Conservation (phyloP, 2,329 filamentous ascomycete genomes). For the Aureobasidium uvarum region DNA sequence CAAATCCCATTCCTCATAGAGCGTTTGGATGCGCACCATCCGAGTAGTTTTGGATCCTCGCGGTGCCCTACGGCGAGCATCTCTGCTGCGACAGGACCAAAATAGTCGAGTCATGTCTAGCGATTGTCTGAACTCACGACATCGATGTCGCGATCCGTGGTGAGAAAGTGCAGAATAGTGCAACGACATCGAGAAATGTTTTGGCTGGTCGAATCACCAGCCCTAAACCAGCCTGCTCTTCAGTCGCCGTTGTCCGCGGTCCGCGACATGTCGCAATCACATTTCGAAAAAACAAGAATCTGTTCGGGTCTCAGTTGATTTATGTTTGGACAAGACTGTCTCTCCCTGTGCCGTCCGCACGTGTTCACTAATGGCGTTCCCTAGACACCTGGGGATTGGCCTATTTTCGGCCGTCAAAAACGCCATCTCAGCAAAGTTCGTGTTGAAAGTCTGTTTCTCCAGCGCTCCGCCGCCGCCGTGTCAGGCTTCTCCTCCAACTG, state of each 20-base stretch:
- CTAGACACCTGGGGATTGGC: not conserved
- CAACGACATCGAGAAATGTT: not conserved
- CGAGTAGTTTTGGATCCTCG: too few species aligned
- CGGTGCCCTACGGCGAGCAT: too few species aligned
- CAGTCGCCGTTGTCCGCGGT: constrained; percentile 2
- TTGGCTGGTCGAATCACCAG: not conserved
- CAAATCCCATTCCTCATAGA: too few species aligned
- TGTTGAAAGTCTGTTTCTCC: not conserved
- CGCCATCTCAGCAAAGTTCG: constrained; percentile 17
- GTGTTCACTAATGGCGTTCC: not conserved
- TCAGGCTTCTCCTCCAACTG: constrained; percentile 4
- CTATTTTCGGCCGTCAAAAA: constrained; percentile 13
- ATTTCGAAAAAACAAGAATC: not conserved
- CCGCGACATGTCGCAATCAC: constrained; percentile 9
- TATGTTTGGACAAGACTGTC: constrained; percentile 5
- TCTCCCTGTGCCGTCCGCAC: constrained; percentile 9
- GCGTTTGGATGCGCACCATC: too few species aligned
- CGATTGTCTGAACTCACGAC: too few species aligned
- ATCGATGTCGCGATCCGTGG: too few species aligned
- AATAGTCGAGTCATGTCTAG: too few species aligned
- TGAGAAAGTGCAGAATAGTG: not conserved
- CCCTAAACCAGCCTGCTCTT: not conserved
- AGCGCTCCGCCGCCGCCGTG: not conserved
- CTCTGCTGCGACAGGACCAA: too few species aligned
- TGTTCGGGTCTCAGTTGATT: constrained; percentile 8